phyloP scores from a whole-genome alignment of 2,329 filamentous ascomycete species.

The Aspergillus ochraceus region DNA sequence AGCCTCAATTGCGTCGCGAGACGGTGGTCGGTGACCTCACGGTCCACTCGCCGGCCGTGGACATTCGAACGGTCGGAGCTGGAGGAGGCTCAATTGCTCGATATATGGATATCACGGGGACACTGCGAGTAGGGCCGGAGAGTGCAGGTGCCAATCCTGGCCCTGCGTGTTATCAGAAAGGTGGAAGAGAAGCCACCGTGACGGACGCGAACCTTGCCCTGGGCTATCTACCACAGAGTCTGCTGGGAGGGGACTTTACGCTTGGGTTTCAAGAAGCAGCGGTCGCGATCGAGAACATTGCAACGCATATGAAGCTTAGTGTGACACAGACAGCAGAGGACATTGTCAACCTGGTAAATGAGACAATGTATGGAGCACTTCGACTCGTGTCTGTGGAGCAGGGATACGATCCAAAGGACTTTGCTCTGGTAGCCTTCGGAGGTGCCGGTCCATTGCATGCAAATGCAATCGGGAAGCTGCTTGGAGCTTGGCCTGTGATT shows the following conservation, averaged over 20 bases:
- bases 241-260: constrained; percentile 49
- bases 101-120: constrained; percentile 50
- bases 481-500: constrained; percentile 55
- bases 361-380: constrained; percentile 54
- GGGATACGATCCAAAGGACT: constrained; percentile 53
- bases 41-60: constrained; percentile 49
- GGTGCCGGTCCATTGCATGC: constrained; percentile 54
- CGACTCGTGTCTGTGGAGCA: constrained; percentile 54
- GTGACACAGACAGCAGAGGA: constrained; percentile 47
- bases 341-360: constrained; percentile 52
- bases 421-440: constrained; percentile 53
- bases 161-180: constrained; percentile 52
- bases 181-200: constrained; percentile 48
- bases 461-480: constrained; percentile 51
- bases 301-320: constrained; percentile 48
- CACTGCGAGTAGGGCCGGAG: constrained; percentile 52
- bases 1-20: constrained; percentile 47
- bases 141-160: constrained; percentile 51
- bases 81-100: constrained; percentile 52
- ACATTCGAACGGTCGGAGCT: constrained; percentile 52
- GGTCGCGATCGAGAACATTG: constrained; percentile 44
- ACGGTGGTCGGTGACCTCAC: constrained; percentile 47
- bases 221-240: constrained; percentile 48
- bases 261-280: constrained; percentile 47
- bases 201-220: constrained; percentile 52